Evolutionary conservation across 768 basidiomycete species (phyloP).

Genomic region (Infundibulicybe gibba): DNA sequence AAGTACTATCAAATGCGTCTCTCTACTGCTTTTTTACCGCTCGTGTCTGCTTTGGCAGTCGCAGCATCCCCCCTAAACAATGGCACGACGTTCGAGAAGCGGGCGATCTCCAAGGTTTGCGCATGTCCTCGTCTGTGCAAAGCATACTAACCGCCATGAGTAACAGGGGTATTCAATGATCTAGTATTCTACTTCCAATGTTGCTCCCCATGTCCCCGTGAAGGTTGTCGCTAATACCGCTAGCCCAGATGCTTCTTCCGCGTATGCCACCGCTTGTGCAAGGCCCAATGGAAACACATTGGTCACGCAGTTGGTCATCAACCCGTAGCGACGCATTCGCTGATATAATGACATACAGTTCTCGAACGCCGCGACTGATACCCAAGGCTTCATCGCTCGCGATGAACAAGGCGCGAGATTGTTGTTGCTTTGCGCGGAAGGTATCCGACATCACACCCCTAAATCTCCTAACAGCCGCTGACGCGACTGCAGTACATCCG

Average conservation of each 20-base stretch:
- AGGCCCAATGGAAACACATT: slow-evolving; percentile 19
- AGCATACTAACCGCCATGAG: not conserved
- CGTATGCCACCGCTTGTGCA: slow-evolving; percentile 19
- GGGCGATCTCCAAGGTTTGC: not conserved
- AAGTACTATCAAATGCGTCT: not conserved
- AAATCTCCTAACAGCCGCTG: not conserved
- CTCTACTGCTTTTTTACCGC: not conserved
- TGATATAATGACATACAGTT: slow-evolving; percentile 23
- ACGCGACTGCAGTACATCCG: slow-evolving; percentile 7
- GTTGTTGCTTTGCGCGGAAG: slow-evolving; percentile 38
- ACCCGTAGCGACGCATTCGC: not conserved
- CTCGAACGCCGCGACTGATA: slow-evolving; percentile 27
- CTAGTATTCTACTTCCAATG: slow-evolving; percentile 31
- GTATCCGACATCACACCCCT: slow-evolving; percentile 9
- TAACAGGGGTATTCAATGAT: slow-evolving; percentile 20
- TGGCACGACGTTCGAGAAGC: not conserved
- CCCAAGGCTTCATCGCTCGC: slow-evolving; percentile 41
- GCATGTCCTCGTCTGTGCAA: not conserved
- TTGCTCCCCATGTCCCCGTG: not conserved
- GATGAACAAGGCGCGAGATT: slow-evolving; percentile 39
- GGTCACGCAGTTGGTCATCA: slow-evolving; percentile 8
- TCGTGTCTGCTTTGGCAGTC: not conserved
- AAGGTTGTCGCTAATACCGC: not conserved
- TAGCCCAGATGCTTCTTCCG: slow-evolving; percentile 22
- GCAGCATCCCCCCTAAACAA: not conserved